Evolutionary conservation across 257 asterid genomes (phyloP).

Genomic region (Solanum sitiens): DNA sequence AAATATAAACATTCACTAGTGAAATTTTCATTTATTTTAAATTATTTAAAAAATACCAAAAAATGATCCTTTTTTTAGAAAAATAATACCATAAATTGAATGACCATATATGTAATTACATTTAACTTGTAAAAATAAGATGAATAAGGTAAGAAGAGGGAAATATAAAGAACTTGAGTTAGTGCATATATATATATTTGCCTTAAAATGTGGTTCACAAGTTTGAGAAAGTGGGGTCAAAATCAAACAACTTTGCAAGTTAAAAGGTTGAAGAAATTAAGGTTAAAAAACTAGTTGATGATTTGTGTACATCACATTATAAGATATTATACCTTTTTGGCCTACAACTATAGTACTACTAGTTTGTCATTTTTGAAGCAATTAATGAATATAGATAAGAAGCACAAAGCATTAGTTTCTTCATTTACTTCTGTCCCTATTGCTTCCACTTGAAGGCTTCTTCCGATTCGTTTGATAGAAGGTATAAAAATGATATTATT

Average conservation of each 20-base stretch:
- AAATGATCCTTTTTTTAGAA: too few relatives aligned
- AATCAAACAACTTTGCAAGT: not conserved
- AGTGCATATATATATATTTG: not conserved
- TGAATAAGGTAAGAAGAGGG: not conserved
- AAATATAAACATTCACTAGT: not conserved
- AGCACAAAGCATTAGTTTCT: not conserved
- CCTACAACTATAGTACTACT: not conserved
- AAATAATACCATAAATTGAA: not conserved
- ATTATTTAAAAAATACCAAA: too few relatives aligned
- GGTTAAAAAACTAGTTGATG: not conserved
- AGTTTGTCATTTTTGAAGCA: not conserved
- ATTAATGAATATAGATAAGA: not conserved
- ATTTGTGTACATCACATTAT: not conserved
- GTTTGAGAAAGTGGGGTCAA: not conserved
- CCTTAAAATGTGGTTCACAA: not conserved
- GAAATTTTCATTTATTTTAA: not conserved
- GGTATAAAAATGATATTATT: too few relatives aligned
- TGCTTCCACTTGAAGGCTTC: not conserved
- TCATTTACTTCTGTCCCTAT: not conserved
- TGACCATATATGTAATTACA: not conserved
- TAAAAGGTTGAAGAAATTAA: not conserved
- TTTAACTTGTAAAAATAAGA: not conserved
- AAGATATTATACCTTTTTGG: not conserved
- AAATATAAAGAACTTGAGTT: not conserved
- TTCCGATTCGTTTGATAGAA: too few relatives aligned